phyloP scores from a whole-genome alignment of 441 rosid species.

The Pelargonium myrrhifolium region DNA sequence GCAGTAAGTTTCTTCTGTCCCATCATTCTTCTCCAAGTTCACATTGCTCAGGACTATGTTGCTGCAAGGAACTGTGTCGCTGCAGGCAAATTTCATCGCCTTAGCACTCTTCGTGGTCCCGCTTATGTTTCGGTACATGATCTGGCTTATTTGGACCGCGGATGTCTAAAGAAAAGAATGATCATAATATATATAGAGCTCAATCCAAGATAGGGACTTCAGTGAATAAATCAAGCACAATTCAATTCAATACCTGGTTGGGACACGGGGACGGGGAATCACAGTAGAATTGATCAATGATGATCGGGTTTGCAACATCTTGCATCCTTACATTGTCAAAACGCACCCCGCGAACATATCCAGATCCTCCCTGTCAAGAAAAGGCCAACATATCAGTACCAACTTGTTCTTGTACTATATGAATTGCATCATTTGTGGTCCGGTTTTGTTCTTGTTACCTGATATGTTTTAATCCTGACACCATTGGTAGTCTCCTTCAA shows the following conservation, averaged over 20 bases:
- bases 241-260: constrained; percentile 58
- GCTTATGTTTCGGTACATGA: constrained; percentile 71
- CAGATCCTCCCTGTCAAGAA: constrained; percentile 67
- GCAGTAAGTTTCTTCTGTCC: constrained; percentile 73
- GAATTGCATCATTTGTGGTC: no score
- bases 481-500: constrained; percentile 76
- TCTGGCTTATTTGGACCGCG: constrained; percentile 64
- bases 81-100: constrained; percentile 82
- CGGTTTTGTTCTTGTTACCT: constrained; percentile 37
- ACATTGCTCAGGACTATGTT: constrained; percentile 66
- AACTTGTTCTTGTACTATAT: no score
- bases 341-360: constrained; percentile 75
- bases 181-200: no score
- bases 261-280: constrained; percentile 76
- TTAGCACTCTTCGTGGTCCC: constrained; percentile 66
- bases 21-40: constrained; percentile 63
- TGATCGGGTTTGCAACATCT: constrained; percentile 75
- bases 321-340: constrained; percentile 76
- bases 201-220: no score
- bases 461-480: constrained; percentile 94
- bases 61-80: constrained; percentile 80
- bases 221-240: not conserved
- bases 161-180: constrained; percentile 37
- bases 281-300: constrained; percentile 94
- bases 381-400: not conserved